Evolutionary conservation across 148 eudicot species (phyloP), one percentile per base, ranked within the genome.

Genomic region (Rhododendron mucronatum): DNA sequence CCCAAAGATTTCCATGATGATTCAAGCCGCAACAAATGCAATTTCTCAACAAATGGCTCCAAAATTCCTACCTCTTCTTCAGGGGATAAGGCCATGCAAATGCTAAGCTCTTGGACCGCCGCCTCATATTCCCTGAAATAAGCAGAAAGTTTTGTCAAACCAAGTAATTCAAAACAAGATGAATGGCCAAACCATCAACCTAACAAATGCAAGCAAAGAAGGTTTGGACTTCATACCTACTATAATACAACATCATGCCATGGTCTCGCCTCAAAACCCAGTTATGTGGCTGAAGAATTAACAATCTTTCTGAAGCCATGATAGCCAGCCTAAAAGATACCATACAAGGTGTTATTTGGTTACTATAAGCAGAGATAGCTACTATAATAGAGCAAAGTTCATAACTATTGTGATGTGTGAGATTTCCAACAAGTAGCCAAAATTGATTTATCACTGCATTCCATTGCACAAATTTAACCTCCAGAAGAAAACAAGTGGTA

Each of bases 81-180:
- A 1, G 99, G 99, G 53, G 99, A 96, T 88, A 96, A 96, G 61
- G 98, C 99, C 99, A 96, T 95, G 91, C 99, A 96, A 82, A 96
- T 95, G 90, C 99, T 96, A 53, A 96, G 94, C 92, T 96, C 98
- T 91, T 95, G 94, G 59, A 96, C 96, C 18, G 98, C 94, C 83
- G 88, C 89, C 75, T 91, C 95, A 35, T 96, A 95, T 87, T 94
- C 93, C 93, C 99, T 96, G 91, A 1, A 37, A 88, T 51, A n/a
- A 16, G 57, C 20, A 4, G 7, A 30, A 63, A 82, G 15, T 9
- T 21, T 53, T 33, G 26, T 61, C 23, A 84, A 30, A 30, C 30
- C 30, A 30, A 30, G 30, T 30, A 30, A 30, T 30, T 30, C 30
- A 30, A 57, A 28, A 7, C 6, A 14, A 79, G 80, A 28, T 37